phyloP scores from a whole-genome alignment of 1,284 basidiomycete species.

The Volvariella volvacea region DNA sequence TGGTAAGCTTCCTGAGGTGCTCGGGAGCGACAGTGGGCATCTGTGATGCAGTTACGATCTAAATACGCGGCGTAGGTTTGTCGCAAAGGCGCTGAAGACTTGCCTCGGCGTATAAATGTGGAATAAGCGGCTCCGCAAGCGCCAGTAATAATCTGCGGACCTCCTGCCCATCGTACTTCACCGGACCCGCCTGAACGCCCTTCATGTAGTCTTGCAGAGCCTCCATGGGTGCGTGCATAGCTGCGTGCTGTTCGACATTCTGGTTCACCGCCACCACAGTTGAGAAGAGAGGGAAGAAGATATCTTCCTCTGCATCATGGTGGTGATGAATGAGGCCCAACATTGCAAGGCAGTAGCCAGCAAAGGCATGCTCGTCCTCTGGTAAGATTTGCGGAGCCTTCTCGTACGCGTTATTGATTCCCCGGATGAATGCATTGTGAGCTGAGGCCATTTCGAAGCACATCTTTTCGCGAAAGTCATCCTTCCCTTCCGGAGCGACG shows the following conservation, averaged over 20 bases:
- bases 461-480: slow-evolving; percentile 11
- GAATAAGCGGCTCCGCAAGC: slow-evolving; percentile 8
- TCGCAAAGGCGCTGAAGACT: too few relatives aligned
- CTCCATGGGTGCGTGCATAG: slow-evolving; percentile 15
- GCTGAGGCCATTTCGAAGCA: slow-evolving; percentile 17
- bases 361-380: slow-evolving; percentile 16
- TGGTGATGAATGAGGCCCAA: slow-evolving; percentile 14
- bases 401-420: slow-evolving; percentile 17
- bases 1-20: slow-evolving; percentile 12
- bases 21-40: slow-evolving; percentile 20
- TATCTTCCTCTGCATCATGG: slow-evolving; percentile 19
- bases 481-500: neutral
- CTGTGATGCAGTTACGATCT: slow-evolving; percentile 16
- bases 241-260: slow-evolving; percentile 20
- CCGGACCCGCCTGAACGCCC: slow-evolving; percentile 11
- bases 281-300: slow-evolving; percentile 18
- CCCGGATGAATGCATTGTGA: slow-evolving; percentile 20
- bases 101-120: slow-evolving; percentile 16
- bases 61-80: too few relatives aligned
- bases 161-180: slow-evolving; percentile 15
- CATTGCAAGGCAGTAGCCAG: slow-evolving; percentile 15
- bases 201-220: slow-evolving; percentile 30
- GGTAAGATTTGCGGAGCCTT: slow-evolving; percentile 17
- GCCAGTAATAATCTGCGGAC: slow-evolving; percentile 13
- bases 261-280: slow-evolving; percentile 16